phyloP scores from a whole-genome alignment of 495 filamentous ascomycete genomes.

The Tuber umbilicatum region DNA sequence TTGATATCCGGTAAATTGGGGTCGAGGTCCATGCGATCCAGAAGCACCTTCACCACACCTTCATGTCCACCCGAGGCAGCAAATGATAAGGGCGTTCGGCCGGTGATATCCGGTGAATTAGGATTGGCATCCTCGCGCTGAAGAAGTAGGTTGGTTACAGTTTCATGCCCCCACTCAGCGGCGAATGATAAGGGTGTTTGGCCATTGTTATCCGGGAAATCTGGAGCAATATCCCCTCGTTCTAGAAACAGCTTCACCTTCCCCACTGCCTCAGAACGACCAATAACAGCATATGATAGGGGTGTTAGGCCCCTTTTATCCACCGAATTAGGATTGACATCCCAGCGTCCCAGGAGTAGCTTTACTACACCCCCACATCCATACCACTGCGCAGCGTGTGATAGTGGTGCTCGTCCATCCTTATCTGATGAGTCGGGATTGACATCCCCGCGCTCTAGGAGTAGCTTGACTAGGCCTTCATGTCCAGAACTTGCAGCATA shows the following conservation, averaged over 20 bases:
- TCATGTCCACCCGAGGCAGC: not conserved
- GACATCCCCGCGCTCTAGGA: not conserved
- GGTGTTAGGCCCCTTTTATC: not conserved
- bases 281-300: not conserved
- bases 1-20: not conserved
- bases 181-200: not conserved
- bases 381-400: too few species aligned
- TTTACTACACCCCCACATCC: not conserved
- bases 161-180: not conserved
- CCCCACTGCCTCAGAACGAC: too few species aligned
- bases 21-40: not conserved
- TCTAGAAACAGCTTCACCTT: too few species aligned
- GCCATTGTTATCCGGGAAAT: not conserved
- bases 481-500: not conserved
- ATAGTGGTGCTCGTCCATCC: not conserved
- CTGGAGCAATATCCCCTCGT: too few species aligned
- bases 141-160: not conserved
- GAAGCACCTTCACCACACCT: not conserved
- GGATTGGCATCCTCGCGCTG: not conserved
- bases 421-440: not conserved
- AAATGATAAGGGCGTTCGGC: not conserved
- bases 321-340: not conserved
- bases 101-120: not conserved
- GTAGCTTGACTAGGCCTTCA: not conserved
- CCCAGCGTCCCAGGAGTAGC: not conserved